Evolutionary conservation across 306 rosid genomes (phyloP).

Genomic region (Fragaria iinumae): DNA sequence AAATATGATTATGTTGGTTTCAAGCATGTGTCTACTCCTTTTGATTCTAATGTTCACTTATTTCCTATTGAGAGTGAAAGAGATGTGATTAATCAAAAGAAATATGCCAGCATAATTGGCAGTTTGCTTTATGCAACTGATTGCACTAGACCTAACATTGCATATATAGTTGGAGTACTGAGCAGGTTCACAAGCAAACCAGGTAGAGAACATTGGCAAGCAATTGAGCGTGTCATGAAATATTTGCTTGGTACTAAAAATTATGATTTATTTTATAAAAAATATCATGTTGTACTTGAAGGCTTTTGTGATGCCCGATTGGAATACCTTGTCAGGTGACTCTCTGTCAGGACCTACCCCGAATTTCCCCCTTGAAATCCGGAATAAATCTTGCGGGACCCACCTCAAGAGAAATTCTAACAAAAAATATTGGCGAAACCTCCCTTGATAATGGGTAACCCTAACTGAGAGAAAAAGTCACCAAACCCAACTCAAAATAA

Average conservation of each 20-base stretch:
- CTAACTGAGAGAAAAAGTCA: no score
- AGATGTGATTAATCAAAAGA: not conserved
- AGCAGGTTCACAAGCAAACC: not conserved
- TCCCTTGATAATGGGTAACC: no score
- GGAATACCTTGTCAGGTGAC: not conserved
- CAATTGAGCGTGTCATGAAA: not conserved
- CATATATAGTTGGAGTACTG: not conserved
- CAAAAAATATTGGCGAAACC: no score
- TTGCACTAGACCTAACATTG: not conserved
- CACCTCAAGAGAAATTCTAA: no score
- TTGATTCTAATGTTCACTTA: not conserved
- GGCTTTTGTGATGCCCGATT: not conserved
- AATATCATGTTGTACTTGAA: not conserved
- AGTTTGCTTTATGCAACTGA: not conserved
- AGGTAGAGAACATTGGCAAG: slow-evolving; percentile 4
- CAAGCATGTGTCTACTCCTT: not conserved
- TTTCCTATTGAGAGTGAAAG: no score
- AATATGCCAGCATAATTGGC: not conserved
- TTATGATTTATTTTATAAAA: not conserved
- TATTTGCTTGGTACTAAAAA: not conserved
- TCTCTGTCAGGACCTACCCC: no score
- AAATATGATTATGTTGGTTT: not conserved
- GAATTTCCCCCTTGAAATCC: no score
- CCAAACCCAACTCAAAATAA: no score
- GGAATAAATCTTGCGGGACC: no score